Conservation (phyloP, 306 rosid genomes). For the Quercus berberidifolia region DNA sequence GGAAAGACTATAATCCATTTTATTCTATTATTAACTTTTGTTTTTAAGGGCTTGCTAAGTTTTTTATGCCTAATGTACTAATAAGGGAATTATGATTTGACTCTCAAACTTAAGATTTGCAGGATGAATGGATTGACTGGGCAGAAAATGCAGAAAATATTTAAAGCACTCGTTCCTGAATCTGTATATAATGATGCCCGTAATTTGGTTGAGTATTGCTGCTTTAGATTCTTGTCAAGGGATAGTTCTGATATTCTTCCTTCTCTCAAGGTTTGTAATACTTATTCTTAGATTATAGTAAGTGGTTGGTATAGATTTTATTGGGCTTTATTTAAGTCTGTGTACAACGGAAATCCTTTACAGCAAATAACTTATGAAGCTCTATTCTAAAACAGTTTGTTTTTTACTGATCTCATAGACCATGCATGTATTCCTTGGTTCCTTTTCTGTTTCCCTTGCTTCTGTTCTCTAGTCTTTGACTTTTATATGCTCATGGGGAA, state of each 20-base stretch:
- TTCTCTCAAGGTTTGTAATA: conserved; percentile 67
- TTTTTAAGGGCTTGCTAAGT: conserved; percentile 15
- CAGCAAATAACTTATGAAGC: neutral
- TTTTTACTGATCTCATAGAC: neutral
- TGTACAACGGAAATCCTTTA: no score
- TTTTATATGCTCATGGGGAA: neutral
- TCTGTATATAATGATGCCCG: conserved; percentile 69
- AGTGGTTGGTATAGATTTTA: no score
- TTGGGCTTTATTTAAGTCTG: no score
- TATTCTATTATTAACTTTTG: neutral
- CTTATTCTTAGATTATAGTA: neutral
- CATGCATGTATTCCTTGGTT: neutral
- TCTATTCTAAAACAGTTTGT: neutral
- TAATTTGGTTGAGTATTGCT: conserved; percentile 90
- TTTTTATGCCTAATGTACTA: conserved; percentile 30
- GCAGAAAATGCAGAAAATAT: conserved; percentile 83
- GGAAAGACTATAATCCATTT: neutral
- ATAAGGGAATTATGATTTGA: conserved; percentile 45
- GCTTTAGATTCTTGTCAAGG: conserved; percentile 95
- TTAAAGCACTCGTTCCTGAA: conserved; percentile 76
- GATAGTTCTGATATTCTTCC: conserved; percentile 80
- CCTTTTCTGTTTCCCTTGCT: neutral
- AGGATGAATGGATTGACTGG: conserved; percentile 98
- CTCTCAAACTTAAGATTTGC: conserved; percentile 60
- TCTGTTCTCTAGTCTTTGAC: neutral